Percentiles rank a stretch among this genome's conserved stretches.
These are phyloP conservation scores for Gnaphalium uliginosum DNA, from an alignment of 129 eudicot species.

Conservation along the genomic window DNA sequence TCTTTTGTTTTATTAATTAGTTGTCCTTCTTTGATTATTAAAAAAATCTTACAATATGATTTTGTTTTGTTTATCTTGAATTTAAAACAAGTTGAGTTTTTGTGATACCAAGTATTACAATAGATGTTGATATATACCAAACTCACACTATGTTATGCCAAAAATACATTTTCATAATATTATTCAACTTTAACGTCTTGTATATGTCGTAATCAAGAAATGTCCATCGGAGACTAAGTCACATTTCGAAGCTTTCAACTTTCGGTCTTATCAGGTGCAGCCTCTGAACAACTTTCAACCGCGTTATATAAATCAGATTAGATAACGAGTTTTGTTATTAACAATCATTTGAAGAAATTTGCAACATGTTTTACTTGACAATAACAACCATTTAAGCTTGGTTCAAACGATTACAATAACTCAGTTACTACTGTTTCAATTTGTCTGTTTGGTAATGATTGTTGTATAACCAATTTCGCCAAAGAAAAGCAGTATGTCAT, in stretches of 20 bases:
- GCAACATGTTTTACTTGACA: too few relatives aligned
- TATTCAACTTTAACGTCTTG: neutral
- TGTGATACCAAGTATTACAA: neutral
- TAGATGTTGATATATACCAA: neutral
- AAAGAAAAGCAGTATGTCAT: too few relatives aligned
- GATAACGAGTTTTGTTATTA: too few relatives aligned
- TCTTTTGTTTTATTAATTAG: neutral
- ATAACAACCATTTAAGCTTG: too few relatives aligned
- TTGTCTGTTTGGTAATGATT: too few relatives aligned
- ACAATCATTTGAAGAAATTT: too few relatives aligned
- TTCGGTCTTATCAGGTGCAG: neutral
- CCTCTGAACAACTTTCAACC: neutral
- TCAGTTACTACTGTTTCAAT: too few relatives aligned
- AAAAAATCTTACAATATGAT: neutral
- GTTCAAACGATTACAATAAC: too few relatives aligned
- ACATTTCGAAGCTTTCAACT: neutral
- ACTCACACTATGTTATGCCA: neutral
- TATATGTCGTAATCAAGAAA: neutral
- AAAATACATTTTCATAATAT: too few relatives aligned
- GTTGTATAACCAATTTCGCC: too few relatives aligned
- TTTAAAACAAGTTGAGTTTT: neutral
- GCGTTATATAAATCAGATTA: too few relatives aligned
- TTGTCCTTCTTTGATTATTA: neutral
- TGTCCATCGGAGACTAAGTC: neutral
- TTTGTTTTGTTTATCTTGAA: neutral